A percentile compares a stretch with the other conserved stretches of the same genome.
Evolutionary conservation across 208 protist species (phyloP).

Genomic region (Leishmania lainsoni): DNA sequence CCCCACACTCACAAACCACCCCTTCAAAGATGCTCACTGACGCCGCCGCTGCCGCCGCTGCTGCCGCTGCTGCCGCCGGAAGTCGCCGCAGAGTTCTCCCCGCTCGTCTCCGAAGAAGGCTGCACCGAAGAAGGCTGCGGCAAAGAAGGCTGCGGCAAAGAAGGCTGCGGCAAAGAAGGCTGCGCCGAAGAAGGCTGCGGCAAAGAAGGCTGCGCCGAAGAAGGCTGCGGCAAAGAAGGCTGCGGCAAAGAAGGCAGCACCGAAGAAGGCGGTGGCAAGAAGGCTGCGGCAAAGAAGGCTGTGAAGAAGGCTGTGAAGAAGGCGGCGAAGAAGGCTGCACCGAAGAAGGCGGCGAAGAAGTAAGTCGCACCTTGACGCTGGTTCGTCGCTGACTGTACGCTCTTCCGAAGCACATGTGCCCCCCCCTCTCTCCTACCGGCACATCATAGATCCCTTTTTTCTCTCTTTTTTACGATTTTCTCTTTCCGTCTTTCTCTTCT

Average conservation of each 20-base stretch:
- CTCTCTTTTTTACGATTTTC: neutral
- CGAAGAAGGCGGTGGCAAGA: slow-evolving; percentile 13
- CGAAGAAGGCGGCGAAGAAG: slow-evolving; percentile 37
- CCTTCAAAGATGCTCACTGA: slow-evolving; percentile 16
- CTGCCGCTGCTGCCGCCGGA: slow-evolving; percentile 10
- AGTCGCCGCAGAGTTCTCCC: slow-evolving; percentile 23
- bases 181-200: slow-evolving; percentile 22
- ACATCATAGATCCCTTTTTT: slow-evolving; percentile 24
- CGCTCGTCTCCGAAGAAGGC: slow-evolving; percentile 34
- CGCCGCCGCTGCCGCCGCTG: neutral
- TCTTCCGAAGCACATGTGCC: slow-evolving; percentile 2
- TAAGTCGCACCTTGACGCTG: neutral
- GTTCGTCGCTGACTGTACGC: slow-evolving; percentile 8
- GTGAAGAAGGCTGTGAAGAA: slow-evolving; percentile 24
- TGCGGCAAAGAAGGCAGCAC: slow-evolving; percentile 24
- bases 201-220: slow-evolving; percentile 17
- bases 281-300: neutral
- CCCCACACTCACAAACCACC: neutral
- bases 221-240: slow-evolving; percentile 11
- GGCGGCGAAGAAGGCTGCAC: slow-evolving; percentile 29
- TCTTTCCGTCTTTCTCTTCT: slow-evolving; percentile 13
- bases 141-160: neutral
- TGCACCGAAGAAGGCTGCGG: neutral
- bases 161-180: slow-evolving; percentile 32
- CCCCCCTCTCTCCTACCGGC: neutral